These are phyloP conservation scores for Trichocladium antarcticum DNA, from an alignment of 495 filamentous ascomycete genomes.

Conservation along the genomic window DNA sequence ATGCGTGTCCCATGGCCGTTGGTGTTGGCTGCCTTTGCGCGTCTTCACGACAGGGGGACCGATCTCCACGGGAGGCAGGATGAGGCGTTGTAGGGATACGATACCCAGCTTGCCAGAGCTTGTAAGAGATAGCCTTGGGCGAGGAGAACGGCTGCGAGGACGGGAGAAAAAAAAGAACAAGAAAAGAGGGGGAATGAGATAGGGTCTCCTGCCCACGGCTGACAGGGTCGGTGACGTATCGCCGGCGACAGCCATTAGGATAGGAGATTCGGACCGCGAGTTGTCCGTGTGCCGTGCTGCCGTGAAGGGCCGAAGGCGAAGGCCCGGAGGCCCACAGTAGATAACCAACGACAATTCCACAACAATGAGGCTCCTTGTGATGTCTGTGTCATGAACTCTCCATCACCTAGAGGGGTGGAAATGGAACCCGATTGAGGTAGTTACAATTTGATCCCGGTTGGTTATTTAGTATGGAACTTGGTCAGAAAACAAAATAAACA, in stretches of 20 bases:
- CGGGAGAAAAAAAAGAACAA: neutral
- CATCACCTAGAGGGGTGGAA: no score
- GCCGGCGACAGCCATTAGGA: neutral
- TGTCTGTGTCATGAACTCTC: no score
- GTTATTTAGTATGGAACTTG: no score
- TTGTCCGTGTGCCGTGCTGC: neutral
- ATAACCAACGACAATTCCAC: neutral
- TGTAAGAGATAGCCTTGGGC: slow-evolving; percentile 2
- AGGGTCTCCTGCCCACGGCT: neutral
- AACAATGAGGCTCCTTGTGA: neutral
- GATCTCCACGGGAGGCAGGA: neutral
- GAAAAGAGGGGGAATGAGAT: neutral
- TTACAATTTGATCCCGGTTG: no score
- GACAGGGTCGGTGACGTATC: neutral
- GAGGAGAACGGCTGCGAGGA: neutral
- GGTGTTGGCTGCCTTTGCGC: neutral
- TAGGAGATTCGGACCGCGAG: neutral
- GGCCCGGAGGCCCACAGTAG: neutral
- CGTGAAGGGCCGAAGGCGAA: neutral
- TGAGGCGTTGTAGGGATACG: slow-evolving; percentile 10
- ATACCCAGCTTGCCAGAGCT: slow-evolving; percentile 13
- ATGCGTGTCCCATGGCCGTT: neutral
- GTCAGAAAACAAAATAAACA: no score
- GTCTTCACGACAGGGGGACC: neutral
- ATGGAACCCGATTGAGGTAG: no score